Conservation (phyloP, 164 flowering plant species). For the Malania oleifera region DNA sequence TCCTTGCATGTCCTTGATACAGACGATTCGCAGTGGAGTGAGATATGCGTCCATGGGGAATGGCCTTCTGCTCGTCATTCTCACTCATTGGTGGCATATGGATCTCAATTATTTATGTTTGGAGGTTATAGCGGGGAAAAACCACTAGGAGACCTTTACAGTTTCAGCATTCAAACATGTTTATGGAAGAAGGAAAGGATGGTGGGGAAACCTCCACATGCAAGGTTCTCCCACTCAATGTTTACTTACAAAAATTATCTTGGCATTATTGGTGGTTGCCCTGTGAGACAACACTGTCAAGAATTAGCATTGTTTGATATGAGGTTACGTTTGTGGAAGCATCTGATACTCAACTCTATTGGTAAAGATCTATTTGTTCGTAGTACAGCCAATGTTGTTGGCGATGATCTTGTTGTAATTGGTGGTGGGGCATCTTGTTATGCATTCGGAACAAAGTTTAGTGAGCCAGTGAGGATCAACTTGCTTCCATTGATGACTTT, state of each 20-base stretch:
- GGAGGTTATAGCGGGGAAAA: slow-evolving; percentile 81
- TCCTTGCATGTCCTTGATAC: slow-evolving; percentile 66
- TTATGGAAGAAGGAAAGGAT: slow-evolving; percentile 60
- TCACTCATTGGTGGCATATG: slow-evolving; percentile 69
- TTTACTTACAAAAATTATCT: slow-evolving; percentile 61
- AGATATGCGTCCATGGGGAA: slow-evolving; percentile 46
- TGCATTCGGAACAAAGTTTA: slow-evolving; percentile 95
- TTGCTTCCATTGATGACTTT: slow-evolving; percentile 33
- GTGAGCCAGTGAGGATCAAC: slow-evolving; percentile 61
- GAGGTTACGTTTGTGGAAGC: slow-evolving; percentile 47
- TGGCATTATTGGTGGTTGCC: slow-evolving; percentile 94
- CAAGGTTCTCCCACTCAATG: slow-evolving; percentile 90
- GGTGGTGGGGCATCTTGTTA: slow-evolving; percentile 97
- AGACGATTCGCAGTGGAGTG: slow-evolving; percentile 50
- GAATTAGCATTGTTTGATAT: slow-evolving; percentile 70
- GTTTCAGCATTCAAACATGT: slow-evolving; percentile 47
- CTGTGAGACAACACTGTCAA: slow-evolving; percentile 53
- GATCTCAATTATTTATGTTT: slow-evolving; percentile 57
- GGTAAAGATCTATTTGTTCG: slow-evolving; percentile 69
- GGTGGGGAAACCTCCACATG: slow-evolving; percentile 55
- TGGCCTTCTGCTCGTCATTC: slow-evolving; percentile 88
- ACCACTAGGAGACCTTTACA: slow-evolving; percentile 73
- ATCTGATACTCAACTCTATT: slow-evolving; percentile 41
- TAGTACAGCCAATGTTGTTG: slow-evolving; percentile 59
- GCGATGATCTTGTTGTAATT: slow-evolving; percentile 63